Evolutionary conservation across 306 rosid genomes (phyloP).

Genomic region (barrel medic (Medicago truncatula)): DNA sequence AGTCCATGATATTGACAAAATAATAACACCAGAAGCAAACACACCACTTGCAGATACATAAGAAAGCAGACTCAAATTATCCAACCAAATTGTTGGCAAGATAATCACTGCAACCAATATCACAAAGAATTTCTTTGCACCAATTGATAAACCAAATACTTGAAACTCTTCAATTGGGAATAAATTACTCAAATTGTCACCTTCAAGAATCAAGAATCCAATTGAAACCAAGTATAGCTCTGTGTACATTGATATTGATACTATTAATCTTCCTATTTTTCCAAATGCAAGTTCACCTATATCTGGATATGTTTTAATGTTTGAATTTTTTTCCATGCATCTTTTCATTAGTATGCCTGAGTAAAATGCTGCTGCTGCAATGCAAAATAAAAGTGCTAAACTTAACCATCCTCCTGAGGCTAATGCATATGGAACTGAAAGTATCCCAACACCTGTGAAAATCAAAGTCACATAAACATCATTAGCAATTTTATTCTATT

Average conservation of each 20-base stretch:
- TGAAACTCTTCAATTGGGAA: constrained; percentile 50
- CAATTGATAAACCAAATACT: constrained; percentile 50
- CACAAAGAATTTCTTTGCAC: constrained; percentile 60
- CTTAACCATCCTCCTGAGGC: constrained; percentile 89
- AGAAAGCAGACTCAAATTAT: constrained; percentile 71
- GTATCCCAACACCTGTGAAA: constrained; percentile 80
- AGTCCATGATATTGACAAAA: constrained; percentile 66
- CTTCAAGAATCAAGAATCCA: constrained; percentile 83
- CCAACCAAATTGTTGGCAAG: constrained; percentile 81
- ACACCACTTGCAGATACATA: constrained; percentile 89
- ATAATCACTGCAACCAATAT: constrained; percentile 61
- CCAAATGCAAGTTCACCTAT: constrained; percentile 86
- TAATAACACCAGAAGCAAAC: constrained; percentile 68
- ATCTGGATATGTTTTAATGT: constrained; percentile 69
- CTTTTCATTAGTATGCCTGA: constrained; percentile 64
- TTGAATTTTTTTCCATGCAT: constrained; percentile 74
- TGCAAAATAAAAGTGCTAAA: constrained; percentile 57
- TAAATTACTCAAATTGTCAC: constrained; percentile 71
- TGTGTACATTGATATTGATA: constrained; percentile 62
- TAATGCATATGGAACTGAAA: constrained; percentile 83
- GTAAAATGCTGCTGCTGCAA: constrained; percentile 63
- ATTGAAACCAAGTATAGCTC: constrained; percentile 80
- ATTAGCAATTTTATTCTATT: not conserved
- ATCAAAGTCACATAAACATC: constrained; percentile 12
- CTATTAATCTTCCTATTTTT: constrained; percentile 52